Evolutionary conservation across 345 rosid species (phyloP).

Genomic region (Triadica sebifera): DNA sequence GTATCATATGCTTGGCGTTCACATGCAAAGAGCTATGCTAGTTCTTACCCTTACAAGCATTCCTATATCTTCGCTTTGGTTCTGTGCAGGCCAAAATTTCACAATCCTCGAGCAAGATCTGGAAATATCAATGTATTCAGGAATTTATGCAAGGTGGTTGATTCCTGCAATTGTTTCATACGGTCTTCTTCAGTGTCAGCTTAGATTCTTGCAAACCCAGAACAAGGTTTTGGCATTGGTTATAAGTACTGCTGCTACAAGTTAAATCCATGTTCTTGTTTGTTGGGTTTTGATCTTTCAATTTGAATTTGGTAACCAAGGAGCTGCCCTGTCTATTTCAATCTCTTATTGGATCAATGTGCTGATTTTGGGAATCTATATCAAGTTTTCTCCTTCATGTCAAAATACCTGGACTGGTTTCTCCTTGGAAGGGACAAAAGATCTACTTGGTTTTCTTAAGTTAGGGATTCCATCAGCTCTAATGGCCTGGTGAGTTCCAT

Average conservation of each 20-base stretch:
- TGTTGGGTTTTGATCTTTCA: no score
- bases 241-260: conserved; percentile 25
- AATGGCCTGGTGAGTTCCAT: conserved; percentile 46
- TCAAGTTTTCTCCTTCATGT: conserved; percentile 33
- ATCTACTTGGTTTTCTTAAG: conserved; percentile 26
- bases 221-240: conserved; percentile 25
- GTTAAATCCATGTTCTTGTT: no score
- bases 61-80: conserved; percentile 32
- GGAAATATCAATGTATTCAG: conserved; percentile 21
- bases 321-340: conserved; percentile 38
- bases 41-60: conserved; percentile 24
- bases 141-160: conserved; percentile 30
- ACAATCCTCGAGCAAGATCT: conserved; percentile 20
- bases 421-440: conserved; percentile 22
- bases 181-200: conserved; percentile 38
- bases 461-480: conserved; percentile 39
- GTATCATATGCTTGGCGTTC: conserved; percentile 32
- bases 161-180: conserved; percentile 36
- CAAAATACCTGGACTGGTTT: conserved; percentile 38
- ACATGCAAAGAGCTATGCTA: conserved; percentile 39
- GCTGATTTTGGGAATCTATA: conserved; percentile 29
- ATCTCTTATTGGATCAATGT: conserved; percentile 41
- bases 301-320: conserved; percentile 32
- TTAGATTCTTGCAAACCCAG: conserved; percentile 36
- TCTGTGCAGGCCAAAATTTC: conserved; percentile 25